These are phyloP conservation scores for Fusarium verticillioides DNA, from an alignment of 2,329 filamentous ascomycete genomes.

Conservation along the genomic window DNA sequence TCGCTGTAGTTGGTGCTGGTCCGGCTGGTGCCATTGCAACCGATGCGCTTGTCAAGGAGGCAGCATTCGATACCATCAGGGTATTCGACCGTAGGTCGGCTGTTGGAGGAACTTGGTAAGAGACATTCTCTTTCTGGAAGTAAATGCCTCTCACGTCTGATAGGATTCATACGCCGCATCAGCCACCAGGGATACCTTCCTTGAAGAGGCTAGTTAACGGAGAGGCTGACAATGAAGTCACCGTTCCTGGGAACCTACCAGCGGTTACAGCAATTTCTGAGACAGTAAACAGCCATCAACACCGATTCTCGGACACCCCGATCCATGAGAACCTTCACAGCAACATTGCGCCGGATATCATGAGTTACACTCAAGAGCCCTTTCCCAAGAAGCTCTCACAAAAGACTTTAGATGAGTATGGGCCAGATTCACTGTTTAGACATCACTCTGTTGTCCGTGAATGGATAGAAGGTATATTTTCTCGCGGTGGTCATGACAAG, in stretches of 20 bases:
- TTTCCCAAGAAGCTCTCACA: slow-evolving; percentile 8
- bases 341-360: slow-evolving; percentile 24
- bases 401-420: slow-evolving; percentile 8
- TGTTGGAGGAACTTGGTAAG: slow-evolving; percentile 24
- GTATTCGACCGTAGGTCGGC: slow-evolving; percentile 26
- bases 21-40: slow-evolving; percentile 31
- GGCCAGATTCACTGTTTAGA: not conserved
- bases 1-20: slow-evolving; percentile 28
- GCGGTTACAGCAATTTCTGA: slow-evolving; percentile 30
- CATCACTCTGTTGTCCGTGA: slow-evolving; percentile 23
- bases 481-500: not conserved
- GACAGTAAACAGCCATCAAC: slow-evolving; percentile 32
- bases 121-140: not conserved
- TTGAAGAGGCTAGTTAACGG: slow-evolving; percentile 11
- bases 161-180: slow-evolving; percentile 22
- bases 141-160: not conserved
- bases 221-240: slow-evolving; percentile 16
- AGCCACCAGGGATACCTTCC: slow-evolving; percentile 11
- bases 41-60: slow-evolving; percentile 32
- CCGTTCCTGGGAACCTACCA: slow-evolving; percentile 25
- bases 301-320: slow-evolving; percentile 29
- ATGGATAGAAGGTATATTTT: slow-evolving; percentile 23
- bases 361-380: slow-evolving; percentile 26
- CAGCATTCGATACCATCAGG: slow-evolving; percentile 15
- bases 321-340: slow-evolving; percentile 20